phyloP scores from a whole-genome alignment of 108 stramenopile genomes.

The Skeletonema menzelii region DNA sequence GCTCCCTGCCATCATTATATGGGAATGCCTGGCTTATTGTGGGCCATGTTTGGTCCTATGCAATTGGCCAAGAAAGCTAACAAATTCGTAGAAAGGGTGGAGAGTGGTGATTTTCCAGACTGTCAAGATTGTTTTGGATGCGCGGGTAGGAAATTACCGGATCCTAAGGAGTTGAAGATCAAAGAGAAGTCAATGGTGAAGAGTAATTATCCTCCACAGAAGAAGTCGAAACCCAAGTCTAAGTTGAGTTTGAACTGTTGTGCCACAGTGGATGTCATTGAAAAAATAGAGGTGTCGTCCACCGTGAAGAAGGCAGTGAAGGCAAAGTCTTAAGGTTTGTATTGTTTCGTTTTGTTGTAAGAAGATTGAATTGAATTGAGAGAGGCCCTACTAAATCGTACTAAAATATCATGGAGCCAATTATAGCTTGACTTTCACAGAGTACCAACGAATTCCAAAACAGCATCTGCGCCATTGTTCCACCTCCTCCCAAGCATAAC shows the following conservation, averaged over 20 bases:
- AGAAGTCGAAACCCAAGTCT: not conserved
- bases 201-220: constrained; percentile 11
- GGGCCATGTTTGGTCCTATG: not conserved
- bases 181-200: constrained; percentile 9
- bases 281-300: not conserved
- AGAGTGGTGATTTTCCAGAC: constrained; percentile 4
- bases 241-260: not conserved
- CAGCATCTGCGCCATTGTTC: constrained; percentile 47
- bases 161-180: not conserved
- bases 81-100: constrained; percentile 11
- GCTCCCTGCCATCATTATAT: constrained; percentile 3
- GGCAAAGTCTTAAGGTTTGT: not conserved
- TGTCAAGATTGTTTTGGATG: constrained; percentile 9
- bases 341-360: not conserved
- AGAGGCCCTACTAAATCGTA: too few relatives aligned
- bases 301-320: not conserved
- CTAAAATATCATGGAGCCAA: too few relatives aligned
- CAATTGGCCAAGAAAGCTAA: constrained; percentile 6
- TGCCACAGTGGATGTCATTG: not conserved
- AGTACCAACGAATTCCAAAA: constrained; percentile 15
- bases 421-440: not conserved
- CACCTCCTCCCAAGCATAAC: constrained; percentile 57
- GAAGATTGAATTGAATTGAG: not conserved
- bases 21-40: not conserved
- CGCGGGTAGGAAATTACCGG: not conserved